Evolutionary conservation across 176 grass and related monocot genomes (phyloP).

Genomic region (Zoysia japonica): DNA sequence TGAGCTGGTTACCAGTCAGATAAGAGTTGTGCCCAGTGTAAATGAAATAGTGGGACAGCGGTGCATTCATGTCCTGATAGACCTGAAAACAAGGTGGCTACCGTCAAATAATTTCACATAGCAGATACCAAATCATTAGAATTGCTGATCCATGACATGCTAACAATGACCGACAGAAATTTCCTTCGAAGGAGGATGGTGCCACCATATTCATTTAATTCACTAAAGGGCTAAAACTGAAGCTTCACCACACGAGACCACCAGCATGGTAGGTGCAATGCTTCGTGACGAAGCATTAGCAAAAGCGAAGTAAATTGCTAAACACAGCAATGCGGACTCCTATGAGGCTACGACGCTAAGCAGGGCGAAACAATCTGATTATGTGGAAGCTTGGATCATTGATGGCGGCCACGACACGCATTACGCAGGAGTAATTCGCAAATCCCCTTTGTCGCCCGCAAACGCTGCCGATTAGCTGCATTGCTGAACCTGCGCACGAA

Average conservation of each 20-base stretch:
- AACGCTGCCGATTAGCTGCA: neutral
- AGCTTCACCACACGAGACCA: neutral
- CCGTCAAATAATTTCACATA: conserved; percentile 14
- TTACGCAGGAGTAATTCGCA: conserved; percentile 4
- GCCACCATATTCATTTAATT: conserved; percentile 3
- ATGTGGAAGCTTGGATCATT: conserved; percentile 1
- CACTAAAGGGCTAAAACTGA: neutral
- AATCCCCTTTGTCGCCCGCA: neutral
- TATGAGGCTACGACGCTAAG: neutral
- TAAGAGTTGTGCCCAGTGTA: conserved; percentile 97
- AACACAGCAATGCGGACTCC: neutral
- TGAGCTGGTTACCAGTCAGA: conserved; percentile 94
- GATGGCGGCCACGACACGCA: neutral
- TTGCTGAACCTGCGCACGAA: neutral
- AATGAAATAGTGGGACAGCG: conserved; percentile 92
- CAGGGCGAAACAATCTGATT: neutral
- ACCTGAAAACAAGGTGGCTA: conserved; percentile 56
- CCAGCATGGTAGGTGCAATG: conserved; percentile 13
- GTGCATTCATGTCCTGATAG: conserved; percentile 89
- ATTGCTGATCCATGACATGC: neutral
- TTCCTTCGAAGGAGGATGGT: neutral
- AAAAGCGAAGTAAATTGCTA: conserved; percentile 10
- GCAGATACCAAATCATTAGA: conserved; percentile 24
- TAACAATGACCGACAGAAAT: conserved; percentile 5
- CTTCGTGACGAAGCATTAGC: neutral